A percentile compares a stretch with the other conserved stretches of the same genome.
phyloP scores from a whole-genome alignment of 2,329 filamentous ascomycete genomes.

The Monosporascus sp. region DNA sequence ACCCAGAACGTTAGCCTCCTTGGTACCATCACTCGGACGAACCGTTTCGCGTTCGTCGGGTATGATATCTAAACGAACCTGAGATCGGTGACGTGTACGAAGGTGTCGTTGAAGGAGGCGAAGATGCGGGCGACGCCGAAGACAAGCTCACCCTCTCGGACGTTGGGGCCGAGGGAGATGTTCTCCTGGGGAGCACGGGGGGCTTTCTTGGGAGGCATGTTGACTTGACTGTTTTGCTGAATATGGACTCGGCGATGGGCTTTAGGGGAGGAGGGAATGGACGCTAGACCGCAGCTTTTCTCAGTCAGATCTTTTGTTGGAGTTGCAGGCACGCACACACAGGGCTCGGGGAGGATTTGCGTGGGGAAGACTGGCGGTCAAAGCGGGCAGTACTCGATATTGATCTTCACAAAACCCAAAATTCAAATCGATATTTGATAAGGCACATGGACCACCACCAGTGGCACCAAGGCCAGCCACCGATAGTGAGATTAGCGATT shows the following conservation, averaged over 20 bases:
- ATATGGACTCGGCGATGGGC: conserved; percentile 25
- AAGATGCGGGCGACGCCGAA: conserved; percentile 98
- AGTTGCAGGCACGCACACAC: too few species aligned
- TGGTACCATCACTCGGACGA: conserved; percentile 30
- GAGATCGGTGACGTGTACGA: conserved; percentile 99
- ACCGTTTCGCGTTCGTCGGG: conserved; percentile 14
- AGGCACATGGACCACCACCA: too few species aligned
- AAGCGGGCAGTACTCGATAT: neutral
- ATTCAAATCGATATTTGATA: too few species aligned
- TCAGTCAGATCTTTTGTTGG: neutral
- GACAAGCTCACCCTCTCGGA: conserved; percentile 95
- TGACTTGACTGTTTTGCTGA: conserved; percentile 39
- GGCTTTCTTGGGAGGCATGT: conserved; percentile 93
- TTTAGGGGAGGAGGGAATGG: conserved; percentile 14
- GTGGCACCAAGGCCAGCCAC: too few species aligned
- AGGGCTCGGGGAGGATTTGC: neutral
- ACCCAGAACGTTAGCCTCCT: conserved; percentile 60
- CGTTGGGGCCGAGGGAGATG: conserved; percentile 94
- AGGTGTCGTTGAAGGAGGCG: conserved; percentile 89
- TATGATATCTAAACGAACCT: conserved; percentile 52
- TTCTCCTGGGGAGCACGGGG: conserved; percentile 86
- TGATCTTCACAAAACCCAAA: neutral
- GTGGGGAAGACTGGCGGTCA: neutral
- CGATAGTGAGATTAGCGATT: too few species aligned
- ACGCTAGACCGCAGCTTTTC: neutral